Evolutionary conservation across 1,284 basidiomycete species (phyloP).

Genomic region (Leccinum proliferum): DNA sequence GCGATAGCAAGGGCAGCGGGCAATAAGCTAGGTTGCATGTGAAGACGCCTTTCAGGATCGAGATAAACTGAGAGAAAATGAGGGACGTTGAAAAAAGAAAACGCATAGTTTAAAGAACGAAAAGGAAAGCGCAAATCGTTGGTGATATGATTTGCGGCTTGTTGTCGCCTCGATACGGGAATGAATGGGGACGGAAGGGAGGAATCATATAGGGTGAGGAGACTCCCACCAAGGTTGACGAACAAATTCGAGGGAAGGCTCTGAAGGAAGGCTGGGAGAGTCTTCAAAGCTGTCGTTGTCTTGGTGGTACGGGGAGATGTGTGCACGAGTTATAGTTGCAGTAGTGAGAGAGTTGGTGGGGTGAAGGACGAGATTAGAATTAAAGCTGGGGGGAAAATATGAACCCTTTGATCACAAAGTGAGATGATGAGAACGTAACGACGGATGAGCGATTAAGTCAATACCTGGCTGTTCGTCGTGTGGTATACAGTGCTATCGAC

Average conservation of each 20-base stretch:
- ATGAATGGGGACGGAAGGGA: conserved; percentile 27
- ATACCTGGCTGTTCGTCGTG: conserved; percentile 27
- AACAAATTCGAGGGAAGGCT: conserved; percentile 58
- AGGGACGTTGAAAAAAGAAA: conserved; percentile 67
- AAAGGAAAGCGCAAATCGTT: conserved; percentile 62
- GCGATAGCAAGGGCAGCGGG: conserved; percentile 61
- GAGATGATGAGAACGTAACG: conserved; percentile 24
- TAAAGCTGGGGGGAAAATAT: conserved; percentile 3
- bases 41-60: conserved; percentile 45
- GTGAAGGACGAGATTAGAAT: conserved; percentile 4
- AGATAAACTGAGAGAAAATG: conserved; percentile 56
- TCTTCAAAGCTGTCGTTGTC: conserved; percentile 29
- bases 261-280: conserved; percentile 32
- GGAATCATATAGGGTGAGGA: conserved; percentile 47
- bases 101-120: conserved; percentile 60
- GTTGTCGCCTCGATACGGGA: conserved; percentile 41
- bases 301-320: conserved; percentile 9
- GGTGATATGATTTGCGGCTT: conserved; percentile 41
- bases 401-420: conserved; percentile 22
- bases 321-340: background rate
- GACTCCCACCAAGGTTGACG: conserved; percentile 78
- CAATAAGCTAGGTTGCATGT: conserved; percentile 63
- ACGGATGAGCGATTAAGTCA: conserved; percentile 17
- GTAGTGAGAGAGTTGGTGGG: conserved; percentile 1
- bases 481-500: conserved; percentile 8